Evolutionary conservation across 2,329 filamentous ascomycete species (phyloP).

Genomic region (Cladophialophora bantiana): DNA sequence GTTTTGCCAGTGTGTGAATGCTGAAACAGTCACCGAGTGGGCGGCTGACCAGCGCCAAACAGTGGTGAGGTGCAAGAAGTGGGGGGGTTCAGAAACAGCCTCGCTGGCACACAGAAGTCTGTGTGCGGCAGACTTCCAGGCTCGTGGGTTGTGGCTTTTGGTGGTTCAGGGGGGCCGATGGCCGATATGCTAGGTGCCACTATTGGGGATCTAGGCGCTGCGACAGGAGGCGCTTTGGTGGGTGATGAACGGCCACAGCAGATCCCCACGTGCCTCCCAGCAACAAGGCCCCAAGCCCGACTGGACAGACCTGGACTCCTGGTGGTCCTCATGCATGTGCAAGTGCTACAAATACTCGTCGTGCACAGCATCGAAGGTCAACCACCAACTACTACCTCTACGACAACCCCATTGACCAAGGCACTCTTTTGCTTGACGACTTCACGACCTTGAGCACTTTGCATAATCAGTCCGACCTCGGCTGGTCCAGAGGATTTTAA

Average conservation of each 20-base stretch:
- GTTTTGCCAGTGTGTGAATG: constrained; percentile 33
- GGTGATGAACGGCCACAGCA: constrained; percentile 16
- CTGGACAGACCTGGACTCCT: not conserved
- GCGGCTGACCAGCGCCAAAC: constrained; percentile 32
- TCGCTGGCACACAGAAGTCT: not conserved
- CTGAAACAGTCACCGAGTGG: constrained; percentile 36
- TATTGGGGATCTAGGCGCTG: constrained; percentile 9
- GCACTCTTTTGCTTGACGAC: not conserved
- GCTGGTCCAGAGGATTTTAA: not conserved
- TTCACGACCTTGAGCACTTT: not conserved
- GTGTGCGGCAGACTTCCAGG: constrained; percentile 15
- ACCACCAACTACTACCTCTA: constrained; percentile 1
- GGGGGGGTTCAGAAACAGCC: constrained; percentile 10
- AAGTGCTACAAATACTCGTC: constrained; percentile 13
- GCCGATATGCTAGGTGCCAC: constrained; percentile 11
- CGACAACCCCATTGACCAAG: not conserved
- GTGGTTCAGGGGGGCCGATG: constrained; percentile 22
- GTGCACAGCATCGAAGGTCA: not conserved
- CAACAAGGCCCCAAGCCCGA: not conserved
- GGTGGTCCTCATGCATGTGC: constrained; percentile 7
- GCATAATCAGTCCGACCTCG: constrained; percentile 19
- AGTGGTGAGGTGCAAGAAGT: constrained; percentile 31
- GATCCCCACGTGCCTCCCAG: constrained; percentile 31
- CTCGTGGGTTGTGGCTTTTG: not conserved
- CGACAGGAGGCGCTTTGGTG: constrained; percentile 18